Evolutionary conservation across 495 filamentous ascomycete genomes (phyloP), one percentile per base, ranked within the genome.

Genomic region (Penicillium lividum): DNA sequence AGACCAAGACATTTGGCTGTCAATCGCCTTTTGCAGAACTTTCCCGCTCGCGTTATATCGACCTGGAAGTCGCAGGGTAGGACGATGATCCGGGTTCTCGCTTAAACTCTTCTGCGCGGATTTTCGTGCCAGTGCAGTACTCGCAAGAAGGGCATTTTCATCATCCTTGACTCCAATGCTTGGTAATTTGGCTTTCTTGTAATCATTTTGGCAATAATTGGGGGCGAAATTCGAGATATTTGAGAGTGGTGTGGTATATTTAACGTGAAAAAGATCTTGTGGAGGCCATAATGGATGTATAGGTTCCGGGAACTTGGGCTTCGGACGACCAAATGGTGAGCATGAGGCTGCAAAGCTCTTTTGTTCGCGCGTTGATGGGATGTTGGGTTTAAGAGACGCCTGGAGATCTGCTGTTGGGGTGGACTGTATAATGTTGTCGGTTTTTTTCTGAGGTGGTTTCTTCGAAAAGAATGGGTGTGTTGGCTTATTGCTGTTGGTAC

Each of bases 401-500:
- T 49, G 25, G 43, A 11, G 13, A 5, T 10, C 6, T 5, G 11
- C 28, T 18, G 13, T 31, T 30, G 49, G 16, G 10, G 52, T 18
- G 25, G 22, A 0, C 27, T 15, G 28, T 28, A 34, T 13, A 0
- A 10, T 2, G 18, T 67, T 60, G 2, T 51, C 13, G 10, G 29
- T 18, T 1, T 22, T n/a, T 28, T 68, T 72, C 11, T 51, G 58
- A 3, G 64, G 7, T 4, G 64, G 7, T n/a, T 73, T 77, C 42
- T 78, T 78, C 50, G 79, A 52, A 65, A 97, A 97, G 65, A 97
- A 96, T 0, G 92, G 92, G 73, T 96, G 92, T 0, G 89, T 88
- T 3, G 82, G 58, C 65, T 90, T 95, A 25, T 73, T 64, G n/a
- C 36, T 55, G 38, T 54, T 58, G 7, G 64, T 30, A n/a, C n/a